Percentiles rank a stretch among this genome's conserved stretches.
These are phyloP conservation scores for Nephelium lappaceum DNA, from an alignment of 345 rosid species.

Conservation along the genomic window DNA sequence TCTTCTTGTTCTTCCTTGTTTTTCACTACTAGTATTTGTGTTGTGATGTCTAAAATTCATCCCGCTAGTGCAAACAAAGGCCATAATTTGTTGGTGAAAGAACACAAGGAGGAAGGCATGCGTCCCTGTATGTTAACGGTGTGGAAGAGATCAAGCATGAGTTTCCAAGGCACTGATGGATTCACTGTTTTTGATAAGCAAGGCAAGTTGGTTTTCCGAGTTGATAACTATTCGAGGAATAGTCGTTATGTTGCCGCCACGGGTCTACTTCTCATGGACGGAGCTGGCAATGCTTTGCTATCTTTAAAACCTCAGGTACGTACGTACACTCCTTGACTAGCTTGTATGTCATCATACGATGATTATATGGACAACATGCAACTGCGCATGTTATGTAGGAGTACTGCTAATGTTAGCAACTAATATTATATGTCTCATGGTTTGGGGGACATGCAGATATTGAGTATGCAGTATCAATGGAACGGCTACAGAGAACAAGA, in stretches of 20 bases:
- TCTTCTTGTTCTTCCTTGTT: no score
- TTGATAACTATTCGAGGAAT: constrained; percentile 57
- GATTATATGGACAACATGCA: no score
- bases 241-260: not conserved
- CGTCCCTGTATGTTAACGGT: constrained; percentile 34
- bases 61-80: constrained; percentile 30
- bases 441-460: constrained; percentile 18
- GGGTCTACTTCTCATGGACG: constrained; percentile 58
- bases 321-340: no score
- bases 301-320: constrained; percentile 46
- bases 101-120: not conserved
- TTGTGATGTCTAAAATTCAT: constrained; percentile 44
- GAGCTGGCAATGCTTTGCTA: constrained; percentile 47
- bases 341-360: no score
- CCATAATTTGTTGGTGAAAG: not conserved
- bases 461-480: constrained; percentile 51
- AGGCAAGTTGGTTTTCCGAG: constrained; percentile 46
- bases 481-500: constrained; percentile 36
- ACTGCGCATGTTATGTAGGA: no score
- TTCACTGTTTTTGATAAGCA: constrained; percentile 49
- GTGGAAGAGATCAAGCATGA: constrained; percentile 63
- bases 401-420: constrained; percentile 10
- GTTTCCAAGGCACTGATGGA: constrained; percentile 62
- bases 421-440: no score
- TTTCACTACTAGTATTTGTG: not conserved